Evolutionary conservation across 1,139 yeast genomes (phyloP).

Genomic region (Arxiozyma heterogenica): DNA sequence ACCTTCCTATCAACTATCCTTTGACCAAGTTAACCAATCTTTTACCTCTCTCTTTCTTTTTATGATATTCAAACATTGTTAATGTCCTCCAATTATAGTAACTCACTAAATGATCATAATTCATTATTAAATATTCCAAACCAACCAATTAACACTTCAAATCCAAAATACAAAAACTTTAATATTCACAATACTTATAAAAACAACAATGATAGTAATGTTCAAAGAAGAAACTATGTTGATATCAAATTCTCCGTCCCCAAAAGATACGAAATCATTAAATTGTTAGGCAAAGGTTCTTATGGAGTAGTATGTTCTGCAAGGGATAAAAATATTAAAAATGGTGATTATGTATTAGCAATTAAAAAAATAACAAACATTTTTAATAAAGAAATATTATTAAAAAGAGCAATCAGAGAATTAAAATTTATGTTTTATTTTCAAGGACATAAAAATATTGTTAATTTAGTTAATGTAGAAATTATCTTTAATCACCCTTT

Average conservation of each 20-base stretch:
- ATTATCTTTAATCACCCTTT: conserved; percentile 55
- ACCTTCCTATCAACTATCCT: too few relatives aligned
- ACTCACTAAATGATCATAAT: not conserved
- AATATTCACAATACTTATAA: not conserved
- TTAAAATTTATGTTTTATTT: conserved; percentile 68
- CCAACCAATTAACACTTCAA: not conserved
- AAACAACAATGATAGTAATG: not conserved
- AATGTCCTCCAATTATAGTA: not conserved
- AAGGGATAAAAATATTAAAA: conserved; percentile 38
- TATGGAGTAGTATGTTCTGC: conserved; percentile 88
- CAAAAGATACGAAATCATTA: conserved; percentile 51
- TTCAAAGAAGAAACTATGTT: conserved; percentile 27
- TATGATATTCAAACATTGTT: not conserved
- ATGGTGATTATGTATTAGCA: conserved; percentile 39
- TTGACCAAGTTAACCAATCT: not conserved
- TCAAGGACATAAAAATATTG: conserved; percentile 73
- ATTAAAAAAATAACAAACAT: conserved; percentile 70
- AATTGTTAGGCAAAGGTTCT: conserved; percentile 75
- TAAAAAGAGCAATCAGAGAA: conserved; percentile 73
- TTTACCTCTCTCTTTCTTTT: not conserved
- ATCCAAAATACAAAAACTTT: conserved; percentile 9
- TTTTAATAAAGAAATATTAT: conserved; percentile 51
- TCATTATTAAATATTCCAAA: not conserved
- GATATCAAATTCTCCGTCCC: conserved; percentile 55
- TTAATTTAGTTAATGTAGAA: conserved; percentile 65